Percentiles rank a stretch among this genome's conserved stretches.
phyloP scores from a whole-genome alignment of 148 eudicot genomes.

The Vaccinium corymbosum region DNA sequence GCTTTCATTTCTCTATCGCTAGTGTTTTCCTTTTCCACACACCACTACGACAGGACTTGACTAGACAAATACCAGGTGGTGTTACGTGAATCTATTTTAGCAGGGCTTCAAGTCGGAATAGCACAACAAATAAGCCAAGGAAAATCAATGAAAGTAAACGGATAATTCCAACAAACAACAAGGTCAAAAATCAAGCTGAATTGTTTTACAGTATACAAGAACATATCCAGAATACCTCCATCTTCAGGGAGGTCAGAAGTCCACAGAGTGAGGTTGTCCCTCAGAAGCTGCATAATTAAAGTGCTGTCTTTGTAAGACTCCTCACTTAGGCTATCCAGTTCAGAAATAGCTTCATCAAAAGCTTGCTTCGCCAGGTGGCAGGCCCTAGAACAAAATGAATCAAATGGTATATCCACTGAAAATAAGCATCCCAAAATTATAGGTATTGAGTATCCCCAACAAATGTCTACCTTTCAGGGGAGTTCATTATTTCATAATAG shows the following conservation, averaged over 20 bases:
- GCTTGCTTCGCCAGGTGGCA: slow-evolving; percentile 42
- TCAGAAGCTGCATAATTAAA: slow-evolving; percentile 36
- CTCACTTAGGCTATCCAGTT: slow-evolving; percentile 35
- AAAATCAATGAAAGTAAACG: background rate
- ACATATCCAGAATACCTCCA: slow-evolving; percentile 27
- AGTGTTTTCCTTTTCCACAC: no score
- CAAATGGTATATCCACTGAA: background rate
- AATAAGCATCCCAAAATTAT: background rate
- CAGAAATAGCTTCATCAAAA: slow-evolving; percentile 39
- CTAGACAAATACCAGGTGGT: background rate
- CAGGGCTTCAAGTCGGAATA: background rate
- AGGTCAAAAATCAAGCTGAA: background rate
- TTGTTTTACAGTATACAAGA: background rate
- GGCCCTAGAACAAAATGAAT: slow-evolving; percentile 21
- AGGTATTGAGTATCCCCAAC: background rate
- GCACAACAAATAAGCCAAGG: background rate
- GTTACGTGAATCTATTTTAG: background rate
- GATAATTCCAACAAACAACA: background rate
- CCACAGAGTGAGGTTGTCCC: slow-evolving; percentile 44
- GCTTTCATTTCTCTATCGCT: no score
- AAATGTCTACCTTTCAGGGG: slow-evolving; percentile 33
- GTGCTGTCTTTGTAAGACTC: slow-evolving; percentile 43
- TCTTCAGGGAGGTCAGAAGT: slow-evolving; percentile 43
- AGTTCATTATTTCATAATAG: slow-evolving; percentile 39
- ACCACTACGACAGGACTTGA: background rate